Evolutionary conservation across 2,329 filamentous ascomycete genomes (phyloP).

Genomic region (Apiospora pterosperma): DNA sequence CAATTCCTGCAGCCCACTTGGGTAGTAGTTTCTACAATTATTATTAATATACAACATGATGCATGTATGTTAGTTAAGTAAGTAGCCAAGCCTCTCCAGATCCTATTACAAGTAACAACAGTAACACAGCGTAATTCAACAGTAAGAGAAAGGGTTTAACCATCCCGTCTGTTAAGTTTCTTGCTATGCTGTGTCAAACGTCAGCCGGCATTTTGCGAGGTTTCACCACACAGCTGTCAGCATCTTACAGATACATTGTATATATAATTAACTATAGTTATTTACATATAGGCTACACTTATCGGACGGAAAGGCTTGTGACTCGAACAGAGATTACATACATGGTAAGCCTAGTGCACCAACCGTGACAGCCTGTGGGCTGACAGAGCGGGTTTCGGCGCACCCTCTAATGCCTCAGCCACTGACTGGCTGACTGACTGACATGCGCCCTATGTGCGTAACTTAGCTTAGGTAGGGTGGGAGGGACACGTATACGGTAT

Average conservation of each 20-base stretch:
- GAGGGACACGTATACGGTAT: too few relatives aligned
- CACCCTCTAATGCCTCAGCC: not conserved
- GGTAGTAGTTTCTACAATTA: not conserved
- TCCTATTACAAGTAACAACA: not conserved
- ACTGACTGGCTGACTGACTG: not conserved
- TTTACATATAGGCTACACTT: too few relatives aligned
- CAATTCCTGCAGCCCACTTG: not conserved
- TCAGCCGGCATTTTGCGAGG: not conserved
- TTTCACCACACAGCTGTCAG: not conserved
- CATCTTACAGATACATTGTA: not conserved
- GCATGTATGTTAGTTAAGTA: too few relatives aligned
- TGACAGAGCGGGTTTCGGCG: not conserved
- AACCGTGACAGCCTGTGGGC: not conserved
- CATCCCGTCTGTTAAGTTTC: not conserved
- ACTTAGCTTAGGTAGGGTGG: too few relatives aligned
- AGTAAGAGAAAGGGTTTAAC: not conserved
- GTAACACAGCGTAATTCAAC: not conserved
- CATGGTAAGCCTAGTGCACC: not conserved
- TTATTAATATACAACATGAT: conserved; percentile 1
- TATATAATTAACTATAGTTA: too few relatives aligned
- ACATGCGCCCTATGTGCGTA: not conserved
- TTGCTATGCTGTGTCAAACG: not conserved
- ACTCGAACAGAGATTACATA: not conserved
- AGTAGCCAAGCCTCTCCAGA: not conserved
- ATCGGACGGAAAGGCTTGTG: not conserved